A percentile compares a stretch with the other conserved stretches of the same genome.
phyloP scores from a whole-genome alignment of 352 stramenopile species.

The Aphanomyces euteiches region DNA sequence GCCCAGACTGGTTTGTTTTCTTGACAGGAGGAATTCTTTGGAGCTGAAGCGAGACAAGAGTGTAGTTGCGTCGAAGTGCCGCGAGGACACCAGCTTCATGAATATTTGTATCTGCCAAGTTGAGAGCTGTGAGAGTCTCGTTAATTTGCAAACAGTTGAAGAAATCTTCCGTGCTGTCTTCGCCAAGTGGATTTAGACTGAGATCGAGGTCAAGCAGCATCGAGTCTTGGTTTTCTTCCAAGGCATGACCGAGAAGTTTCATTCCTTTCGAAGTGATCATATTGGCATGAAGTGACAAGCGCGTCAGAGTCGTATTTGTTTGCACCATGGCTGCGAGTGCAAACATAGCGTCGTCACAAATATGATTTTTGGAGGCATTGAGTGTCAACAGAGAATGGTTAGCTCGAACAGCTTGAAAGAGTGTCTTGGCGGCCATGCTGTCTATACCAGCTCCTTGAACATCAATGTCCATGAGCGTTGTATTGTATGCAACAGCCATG shows the following conservation, averaged over 20 bases:
- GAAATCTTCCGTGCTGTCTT: conserved; percentile 42
- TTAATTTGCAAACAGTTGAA: conserved; percentile 56
- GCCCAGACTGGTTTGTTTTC: conserved; percentile 49
- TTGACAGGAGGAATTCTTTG: conserved; percentile 55
- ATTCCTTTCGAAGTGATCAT: conserved; percentile 48
- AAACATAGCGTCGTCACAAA: conserved; percentile 50
- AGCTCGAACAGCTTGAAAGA: conserved; percentile 53
- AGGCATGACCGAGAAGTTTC: conserved; percentile 47
- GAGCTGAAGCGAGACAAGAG: conserved; percentile 45
- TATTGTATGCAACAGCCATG: conserved; percentile 12
- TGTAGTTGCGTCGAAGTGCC: conserved; percentile 29
- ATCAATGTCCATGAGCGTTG: conserved; percentile 18
- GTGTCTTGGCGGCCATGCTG: conserved; percentile 36
- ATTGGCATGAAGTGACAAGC: conserved; percentile 53
- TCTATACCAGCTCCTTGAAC: conserved; percentile 10
- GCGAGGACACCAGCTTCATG: conserved; percentile 56
- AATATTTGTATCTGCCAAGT: conserved; percentile 40
- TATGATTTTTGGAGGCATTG: conserved; percentile 42
- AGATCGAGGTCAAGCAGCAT: conserved; percentile 57
- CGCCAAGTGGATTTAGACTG: conserved; percentile 50
- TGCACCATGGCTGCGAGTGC: conserved; percentile 58
- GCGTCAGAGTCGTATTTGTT: conserved; percentile 55
- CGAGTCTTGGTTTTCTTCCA: conserved; percentile 60
- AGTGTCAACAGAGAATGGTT: conserved; percentile 53
- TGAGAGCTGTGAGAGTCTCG: conserved; percentile 59